Evolutionary conservation across 2,329 filamentous ascomycete species (phyloP), one percentile per base, ranked within the genome.

Genomic region (Arthrinium puccinioides): DNA sequence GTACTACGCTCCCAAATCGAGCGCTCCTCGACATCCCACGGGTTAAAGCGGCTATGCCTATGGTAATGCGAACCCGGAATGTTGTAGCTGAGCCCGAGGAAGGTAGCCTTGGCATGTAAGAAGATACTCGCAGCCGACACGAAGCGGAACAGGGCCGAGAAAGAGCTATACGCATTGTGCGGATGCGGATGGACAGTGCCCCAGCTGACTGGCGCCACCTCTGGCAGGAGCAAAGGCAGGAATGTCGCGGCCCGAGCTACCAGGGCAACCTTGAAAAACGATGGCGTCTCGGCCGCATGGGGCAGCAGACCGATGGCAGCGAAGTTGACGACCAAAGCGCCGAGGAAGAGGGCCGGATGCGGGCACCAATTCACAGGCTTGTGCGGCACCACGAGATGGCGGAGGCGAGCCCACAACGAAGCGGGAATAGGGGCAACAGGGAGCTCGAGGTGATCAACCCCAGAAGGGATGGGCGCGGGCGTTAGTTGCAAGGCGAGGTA

Each of bases 401-500:
- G 44, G 38, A 57, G 28, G 32, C 50, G 51, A 32, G 44, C 47
- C 44, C 53, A 58, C 40, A 40, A 48, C 9, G 62, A 59, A 6
- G 40, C 40, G 42, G 52, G 45, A 48, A 59, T 30, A 41, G 52
- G 44, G 39, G 51, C 27, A 41, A 55, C 31, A 35, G 50, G 40
- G 47, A 56, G 15, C 41, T 49, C 37, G 39, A 51, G 52, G 50
- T 57, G 36, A 11, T 47, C 40, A 7, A 44, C 45, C 15, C 42
- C 41, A 4, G 52, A 41, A 9, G 57, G 53, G 9, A 73, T 42
- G 2, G 73, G 69, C 5, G 69, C 52, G 1, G 75, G 74, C 1
- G 71, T 76, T 19, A 79, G 64, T 9, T 79, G 59, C 20, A 81
- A 59, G 7, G 72, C 68, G 9, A 80, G 50, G 49, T 74, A 79